phyloP scores from a whole-genome alignment of 2,329 filamentous ascomycete genomes.

The Capronia epimyces region DNA sequence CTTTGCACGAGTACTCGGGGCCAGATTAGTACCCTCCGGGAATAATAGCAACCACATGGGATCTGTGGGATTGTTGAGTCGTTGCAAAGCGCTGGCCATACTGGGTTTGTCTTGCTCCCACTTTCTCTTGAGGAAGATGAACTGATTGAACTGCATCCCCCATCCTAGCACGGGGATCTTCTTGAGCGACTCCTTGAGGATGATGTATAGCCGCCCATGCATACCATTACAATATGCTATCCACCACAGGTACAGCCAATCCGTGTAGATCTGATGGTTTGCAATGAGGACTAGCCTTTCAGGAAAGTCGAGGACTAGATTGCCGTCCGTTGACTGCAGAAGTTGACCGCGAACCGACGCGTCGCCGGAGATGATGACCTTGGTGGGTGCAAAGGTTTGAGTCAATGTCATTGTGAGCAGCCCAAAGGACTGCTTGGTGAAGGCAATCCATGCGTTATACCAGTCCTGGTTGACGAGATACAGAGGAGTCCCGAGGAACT shows the following conservation, averaged over 20 bases:
- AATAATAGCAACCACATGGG: constrained; percentile 91
- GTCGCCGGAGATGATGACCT: constrained; percentile 77
- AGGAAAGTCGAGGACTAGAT: constrained; percentile 72
- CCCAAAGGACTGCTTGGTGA: constrained; percentile 79
- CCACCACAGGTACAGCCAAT: constrained; percentile 94
- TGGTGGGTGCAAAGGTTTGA: constrained; percentile 80
- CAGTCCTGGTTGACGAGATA: constrained; percentile 70
- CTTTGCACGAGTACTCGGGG: constrained; percentile 61
- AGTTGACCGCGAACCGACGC: constrained; percentile 72
- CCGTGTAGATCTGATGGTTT: constrained; percentile 86
- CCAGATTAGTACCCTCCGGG: constrained; percentile 80
- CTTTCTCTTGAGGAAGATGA: constrained; percentile 87
- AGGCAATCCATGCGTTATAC: constrained; percentile 80
- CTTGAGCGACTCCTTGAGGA: constrained; percentile 80
- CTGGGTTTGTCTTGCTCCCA: constrained; percentile 73
- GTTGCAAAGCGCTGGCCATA: constrained; percentile 66
- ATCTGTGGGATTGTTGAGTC: constrained; percentile 57
- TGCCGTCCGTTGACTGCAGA: constrained; percentile 62
- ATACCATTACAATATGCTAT: constrained; percentile 78
- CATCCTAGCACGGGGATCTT: constrained; percentile 73
- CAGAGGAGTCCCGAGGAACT: constrained; percentile 69
- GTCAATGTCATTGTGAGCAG: constrained; percentile 73
- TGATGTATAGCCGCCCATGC: constrained; percentile 85
- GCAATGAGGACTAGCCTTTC: constrained; percentile 77
- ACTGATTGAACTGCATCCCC: constrained; percentile 80